Evolutionary conservation across 306 rosid species (phyloP), one percentile per base, ranked within the genome.

Genomic region (Quercus gilva): DNA sequence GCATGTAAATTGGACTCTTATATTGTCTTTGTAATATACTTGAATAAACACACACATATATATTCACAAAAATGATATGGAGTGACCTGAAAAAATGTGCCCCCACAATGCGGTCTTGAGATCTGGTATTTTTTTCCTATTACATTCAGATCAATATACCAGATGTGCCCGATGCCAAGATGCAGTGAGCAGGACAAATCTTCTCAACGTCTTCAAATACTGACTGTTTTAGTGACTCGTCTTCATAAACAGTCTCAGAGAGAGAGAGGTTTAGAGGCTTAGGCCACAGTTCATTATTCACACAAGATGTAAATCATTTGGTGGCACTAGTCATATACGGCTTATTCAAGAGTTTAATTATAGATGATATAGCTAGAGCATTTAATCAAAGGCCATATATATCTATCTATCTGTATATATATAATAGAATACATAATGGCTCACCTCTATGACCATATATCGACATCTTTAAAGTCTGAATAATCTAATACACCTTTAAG

Each of bases 31-130:
- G 45, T 7, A 37, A 37, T 7, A 37, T 37, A 7, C 45, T 37
- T 37, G 45, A 7, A 37, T 35, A 35, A 6, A 35, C 41, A 35
- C 45, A 37, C 43, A 37, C 2, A 37, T 0, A 37, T 37, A 37
- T 37, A 37, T 37, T 37, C 11, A 37, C 45, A 37, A 60, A 74
- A 73, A 55, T 74, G 33, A 57, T 12, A 49, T 49, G 53, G 17
- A 49, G 33, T 89, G 61, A 96, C 99, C 98, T 93, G 92, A 93
- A 96, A 91, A 96, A 96, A 76, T 93, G 99, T 80, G 99, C 99
- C 69, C 99, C 98, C 73, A 84, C 87, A 5, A 91, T 83, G 67
- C 99, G 92, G 83, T 93, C 97, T 58, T 84, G 89, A 79, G 97
- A 88, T 60, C 70, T 82, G 77, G 91, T 88, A 85, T 87, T 91